Evolutionary conservation across 164 flowering plant species (phyloP).

Genomic region (Amborella trichopoda): DNA sequence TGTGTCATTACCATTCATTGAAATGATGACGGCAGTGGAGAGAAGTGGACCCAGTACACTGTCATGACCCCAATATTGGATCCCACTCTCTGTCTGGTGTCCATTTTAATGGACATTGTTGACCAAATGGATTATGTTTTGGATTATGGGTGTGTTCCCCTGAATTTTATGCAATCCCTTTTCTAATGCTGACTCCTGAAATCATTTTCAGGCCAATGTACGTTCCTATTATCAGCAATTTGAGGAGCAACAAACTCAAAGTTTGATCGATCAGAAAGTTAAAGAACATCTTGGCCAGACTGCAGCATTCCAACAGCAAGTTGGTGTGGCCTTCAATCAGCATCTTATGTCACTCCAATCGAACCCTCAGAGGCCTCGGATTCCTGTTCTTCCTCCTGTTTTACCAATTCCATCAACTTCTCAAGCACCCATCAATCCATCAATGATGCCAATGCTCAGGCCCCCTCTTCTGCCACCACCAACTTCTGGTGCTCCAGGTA

Average conservation of each 20-base stretch:
- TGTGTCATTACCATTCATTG: too few species aligned
- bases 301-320: slow-evolving; percentile 60
- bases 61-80: too few species aligned
- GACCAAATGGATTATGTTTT: too few species aligned
- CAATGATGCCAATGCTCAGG: slow-evolving; percentile 49
- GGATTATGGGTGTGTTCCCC: too few species aligned
- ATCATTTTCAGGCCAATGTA: slow-evolving; percentile 65
- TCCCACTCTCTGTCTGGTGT: too few species aligned
- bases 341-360: slow-evolving; percentile 32
- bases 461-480: slow-evolving; percentile 67
- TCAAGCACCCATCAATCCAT: slow-evolving; percentile 20
- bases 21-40: too few species aligned
- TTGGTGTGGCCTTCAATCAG: slow-evolving; percentile 79
- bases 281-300: slow-evolving; percentile 90
- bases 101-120: too few species aligned
- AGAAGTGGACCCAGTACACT: too few species aligned
- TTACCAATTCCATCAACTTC: slow-evolving; percentile 26
- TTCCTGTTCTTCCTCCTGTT: slow-evolving; percentile 41
- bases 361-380: slow-evolving; percentile 42
- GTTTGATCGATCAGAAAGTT: slow-evolving; percentile 82
- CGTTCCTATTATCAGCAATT: slow-evolving; percentile 82
- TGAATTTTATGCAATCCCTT: too few species aligned
- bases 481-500: slow-evolving; percentile 40
- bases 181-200: too few species aligned
- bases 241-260: slow-evolving; percentile 91